Conservation (phyloP, 2,329 filamentous ascomycete genomes). For the Emmonsiellopsis sp. region DNA sequence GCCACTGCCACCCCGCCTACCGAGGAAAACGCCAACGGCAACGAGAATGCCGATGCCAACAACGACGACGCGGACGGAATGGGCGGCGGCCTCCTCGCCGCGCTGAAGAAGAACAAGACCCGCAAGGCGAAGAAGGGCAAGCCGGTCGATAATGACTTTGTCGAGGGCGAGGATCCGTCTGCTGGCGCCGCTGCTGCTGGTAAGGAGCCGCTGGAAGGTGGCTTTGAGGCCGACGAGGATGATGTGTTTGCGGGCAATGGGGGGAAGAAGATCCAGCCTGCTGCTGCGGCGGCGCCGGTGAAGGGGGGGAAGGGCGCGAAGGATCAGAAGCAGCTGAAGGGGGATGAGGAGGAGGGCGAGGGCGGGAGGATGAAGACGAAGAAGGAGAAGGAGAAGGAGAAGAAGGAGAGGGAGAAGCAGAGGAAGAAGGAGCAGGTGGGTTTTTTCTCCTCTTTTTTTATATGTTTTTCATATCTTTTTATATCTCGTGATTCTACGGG, state of each 20-base stretch:
- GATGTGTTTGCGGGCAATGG: slow-evolving; percentile 81
- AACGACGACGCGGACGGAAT: slow-evolving; percentile 45
- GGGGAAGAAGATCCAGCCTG: slow-evolving; percentile 45
- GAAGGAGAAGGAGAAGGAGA: slow-evolving; percentile 96
- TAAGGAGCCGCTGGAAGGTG: slow-evolving; percentile 74
- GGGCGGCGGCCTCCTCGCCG: slow-evolving; percentile 64
- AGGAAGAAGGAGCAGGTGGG: slow-evolving; percentile 92
- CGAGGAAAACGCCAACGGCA: slow-evolving; percentile 34
- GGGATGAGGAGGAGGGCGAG: slow-evolving; percentile 44
- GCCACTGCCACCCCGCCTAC: slow-evolving; percentile 37
- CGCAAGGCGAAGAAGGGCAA: slow-evolving; percentile 90
- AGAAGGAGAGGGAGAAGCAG: slow-evolving; percentile 97
- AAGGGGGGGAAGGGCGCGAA: slow-evolving; percentile 53
- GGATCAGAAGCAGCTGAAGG: slow-evolving; percentile 44
- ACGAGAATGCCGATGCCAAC: slow-evolving; percentile 11
- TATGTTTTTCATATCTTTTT: neutral
- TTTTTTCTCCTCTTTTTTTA: slow-evolving; percentile 5
- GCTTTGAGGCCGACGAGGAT: slow-evolving; percentile 71
- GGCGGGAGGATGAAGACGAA: slow-evolving; percentile 76
- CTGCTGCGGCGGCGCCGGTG: slow-evolving; percentile 34
- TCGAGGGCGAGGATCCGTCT: slow-evolving; percentile 54
- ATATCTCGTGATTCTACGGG: neutral
- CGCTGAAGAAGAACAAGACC: slow-evolving; percentile 69
- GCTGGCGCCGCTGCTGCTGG: slow-evolving; percentile 35
- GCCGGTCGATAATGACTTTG: slow-evolving; percentile 60